Conservation (phyloP, 257 asterid species). For the Eucommia ulmoides region DNA sequence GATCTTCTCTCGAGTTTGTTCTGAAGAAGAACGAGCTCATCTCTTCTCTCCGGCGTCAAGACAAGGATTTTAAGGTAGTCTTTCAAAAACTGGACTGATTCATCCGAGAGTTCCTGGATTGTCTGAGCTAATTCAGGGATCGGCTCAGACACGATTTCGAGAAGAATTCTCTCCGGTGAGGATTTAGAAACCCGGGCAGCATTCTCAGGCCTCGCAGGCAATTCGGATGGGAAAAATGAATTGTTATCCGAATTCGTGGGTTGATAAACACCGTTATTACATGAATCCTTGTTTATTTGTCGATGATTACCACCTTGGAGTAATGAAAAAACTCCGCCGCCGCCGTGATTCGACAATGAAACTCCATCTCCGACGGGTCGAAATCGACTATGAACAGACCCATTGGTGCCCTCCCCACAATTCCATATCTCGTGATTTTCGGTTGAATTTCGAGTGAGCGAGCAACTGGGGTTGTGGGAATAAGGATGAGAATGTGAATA, state of each 20-base stretch:
- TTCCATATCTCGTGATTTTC: conserved; percentile 79
- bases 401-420: conserved; percentile 88
- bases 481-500: conserved; percentile 56
- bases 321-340: conserved; percentile 33
- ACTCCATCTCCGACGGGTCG: conserved; percentile 88
- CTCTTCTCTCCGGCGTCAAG: conserved; percentile 40
- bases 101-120: conserved; percentile 60
- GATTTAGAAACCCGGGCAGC: conserved; percentile 58
- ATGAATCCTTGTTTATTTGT: conserved; percentile 38
- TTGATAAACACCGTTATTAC: conserved; percentile 40
- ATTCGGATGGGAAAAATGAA: conserved; percentile 70
- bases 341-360: conserved; percentile 40
- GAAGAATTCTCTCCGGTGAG: conserved; percentile 57
- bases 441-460: conserved; percentile 60
- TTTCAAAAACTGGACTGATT: conserved; percentile 52
- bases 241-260: conserved; percentile 52
- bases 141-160: conserved; percentile 61
- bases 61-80: conserved; percentile 48
- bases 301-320: conserved; percentile 20
- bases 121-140: conserved; percentile 53
- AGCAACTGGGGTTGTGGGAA: conserved; percentile 91
- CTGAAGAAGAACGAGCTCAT: conserved; percentile 45
- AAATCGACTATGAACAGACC: conserved; percentile 79
- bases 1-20: conserved; percentile 64
- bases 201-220: conserved; percentile 55